phyloP scores from a whole-genome alignment of 176 grass and related monocot genomes.

The Rhynchospora pubera region DNA sequence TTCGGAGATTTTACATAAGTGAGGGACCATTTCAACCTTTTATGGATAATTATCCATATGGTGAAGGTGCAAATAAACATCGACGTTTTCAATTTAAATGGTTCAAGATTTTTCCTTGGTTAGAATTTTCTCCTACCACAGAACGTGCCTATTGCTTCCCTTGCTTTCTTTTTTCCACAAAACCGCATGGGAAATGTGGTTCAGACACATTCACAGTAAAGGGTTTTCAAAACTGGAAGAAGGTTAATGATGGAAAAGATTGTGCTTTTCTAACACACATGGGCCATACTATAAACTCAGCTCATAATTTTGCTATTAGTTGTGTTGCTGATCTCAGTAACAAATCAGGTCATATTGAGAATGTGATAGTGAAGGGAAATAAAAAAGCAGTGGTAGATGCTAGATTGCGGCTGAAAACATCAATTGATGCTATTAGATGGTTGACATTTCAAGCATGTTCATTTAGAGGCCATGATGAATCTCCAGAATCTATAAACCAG shows the following conservation, averaged over 20 bases:
- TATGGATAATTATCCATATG: background rate
- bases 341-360: no score
- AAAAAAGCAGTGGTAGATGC: no score
- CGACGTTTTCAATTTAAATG: background rate
- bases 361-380: no score
- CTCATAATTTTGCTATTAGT: no score
- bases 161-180: constrained; percentile 19
- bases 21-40: constrained; percentile 8
- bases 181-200: background rate
- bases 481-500: no score
- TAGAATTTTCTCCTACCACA: constrained; percentile 10
- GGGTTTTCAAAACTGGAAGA: background rate
- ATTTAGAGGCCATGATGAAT: no score
- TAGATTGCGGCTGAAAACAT: no score
- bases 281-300: background rate
- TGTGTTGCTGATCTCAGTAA: no score
- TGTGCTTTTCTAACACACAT: constrained; percentile 4
- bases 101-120: background rate
- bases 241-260: background rate
- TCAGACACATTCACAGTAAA: constrained; percentile 7
- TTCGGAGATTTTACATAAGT: background rate
- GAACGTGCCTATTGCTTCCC: constrained; percentile 12
- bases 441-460: no score
- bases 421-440: no score
- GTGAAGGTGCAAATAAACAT: background rate